Conservation (phyloP, 345 rosid species). For the Camelina hispida region DNA sequence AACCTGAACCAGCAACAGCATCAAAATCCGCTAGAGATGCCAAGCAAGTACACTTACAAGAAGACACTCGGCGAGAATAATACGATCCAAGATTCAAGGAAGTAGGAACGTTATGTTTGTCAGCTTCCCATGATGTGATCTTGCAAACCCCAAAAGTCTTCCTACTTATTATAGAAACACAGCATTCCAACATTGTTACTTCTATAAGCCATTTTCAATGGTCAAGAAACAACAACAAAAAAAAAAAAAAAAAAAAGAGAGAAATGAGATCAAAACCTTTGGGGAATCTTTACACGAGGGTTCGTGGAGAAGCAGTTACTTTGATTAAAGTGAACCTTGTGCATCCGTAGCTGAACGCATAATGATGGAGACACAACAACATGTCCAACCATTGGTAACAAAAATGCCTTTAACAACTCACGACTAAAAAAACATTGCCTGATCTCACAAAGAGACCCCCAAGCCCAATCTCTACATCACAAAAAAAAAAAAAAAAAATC, state of each 20-base stretch:
- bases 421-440: constrained; percentile 50
- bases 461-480: constrained; percentile 16
- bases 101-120: constrained; percentile 28
- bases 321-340: constrained; percentile 37
- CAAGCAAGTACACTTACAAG: constrained; percentile 49
- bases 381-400: constrained; percentile 57
- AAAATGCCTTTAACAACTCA: background rate
- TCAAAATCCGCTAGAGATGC: constrained; percentile 63
- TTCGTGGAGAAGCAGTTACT: constrained; percentile 29
- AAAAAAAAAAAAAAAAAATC: background rate
- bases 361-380: constrained; percentile 47
- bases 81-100: constrained; percentile 43
- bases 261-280: constrained; percentile 44
- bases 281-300: constrained; percentile 40
- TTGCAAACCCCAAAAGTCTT: constrained; percentile 48
- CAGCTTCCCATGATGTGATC: constrained; percentile 39
- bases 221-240: too few species aligned
- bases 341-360: constrained; percentile 53
- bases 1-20: constrained; percentile 55
- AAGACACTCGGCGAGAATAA: constrained; percentile 36
- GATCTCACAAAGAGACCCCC: background rate
- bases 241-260: background rate
- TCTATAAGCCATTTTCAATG: background rate
- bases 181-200: background rate
- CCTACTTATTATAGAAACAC: constrained; percentile 45